phyloP scores from a whole-genome alignment of 352 stramenopile genomes.

The Phytophthora colocasiae region DNA sequence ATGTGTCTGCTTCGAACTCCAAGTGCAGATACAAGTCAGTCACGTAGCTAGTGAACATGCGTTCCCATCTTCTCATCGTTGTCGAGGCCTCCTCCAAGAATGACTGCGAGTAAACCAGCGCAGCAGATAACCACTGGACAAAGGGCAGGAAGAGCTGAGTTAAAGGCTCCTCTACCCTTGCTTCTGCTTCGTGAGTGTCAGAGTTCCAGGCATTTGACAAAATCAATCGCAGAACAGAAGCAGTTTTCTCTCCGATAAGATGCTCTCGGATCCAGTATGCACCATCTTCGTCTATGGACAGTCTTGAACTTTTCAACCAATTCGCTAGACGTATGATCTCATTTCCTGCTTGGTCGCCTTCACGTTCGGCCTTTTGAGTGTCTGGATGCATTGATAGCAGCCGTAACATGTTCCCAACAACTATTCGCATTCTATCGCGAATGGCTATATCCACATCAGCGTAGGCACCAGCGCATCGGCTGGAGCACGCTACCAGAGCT shows the following conservation, averaged over 20 bases:
- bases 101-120: constrained; percentile 49
- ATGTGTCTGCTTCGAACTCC: constrained; percentile 48
- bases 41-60: constrained; percentile 48
- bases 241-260: constrained; percentile 13
- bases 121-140: constrained; percentile 34
- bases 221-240: constrained; percentile 2
- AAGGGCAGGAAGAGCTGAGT: constrained; percentile 45
- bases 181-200: neutral
- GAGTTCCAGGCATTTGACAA: constrained; percentile 22
- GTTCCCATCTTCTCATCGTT: constrained; percentile 48
- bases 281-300: constrained; percentile 20
- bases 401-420: constrained; percentile 21
- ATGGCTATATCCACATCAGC: constrained; percentile 1
- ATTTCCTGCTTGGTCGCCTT: neutral
- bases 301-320: constrained; percentile 17
- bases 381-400: constrained; percentile 10
- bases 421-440: constrained; percentile 13
- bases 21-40: constrained; percentile 66
- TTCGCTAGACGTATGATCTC: constrained; percentile 21
- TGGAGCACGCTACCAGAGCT: constrained; percentile 38
- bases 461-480: constrained; percentile 20
- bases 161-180: constrained; percentile 5
- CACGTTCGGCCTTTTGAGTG: neutral
- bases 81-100: constrained; percentile 32
- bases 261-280: constrained; percentile 14